phyloP scores from a whole-genome alignment of 345 rosid genomes.

The Arabidopsis suecica region DNA sequence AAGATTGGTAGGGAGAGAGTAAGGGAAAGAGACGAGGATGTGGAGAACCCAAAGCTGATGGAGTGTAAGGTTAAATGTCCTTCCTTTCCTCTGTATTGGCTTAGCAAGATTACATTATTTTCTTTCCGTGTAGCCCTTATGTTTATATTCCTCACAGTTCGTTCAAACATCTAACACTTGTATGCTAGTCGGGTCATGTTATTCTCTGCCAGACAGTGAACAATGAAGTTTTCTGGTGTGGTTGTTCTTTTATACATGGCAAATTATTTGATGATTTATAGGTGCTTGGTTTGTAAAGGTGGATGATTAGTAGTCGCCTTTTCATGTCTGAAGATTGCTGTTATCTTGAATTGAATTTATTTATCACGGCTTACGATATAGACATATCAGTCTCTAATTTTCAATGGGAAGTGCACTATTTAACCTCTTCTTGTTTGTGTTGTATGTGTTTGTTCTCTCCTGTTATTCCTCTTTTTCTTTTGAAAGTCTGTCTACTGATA shows the following conservation, averaged over 20 bases:
- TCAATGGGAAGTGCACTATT: background rate
- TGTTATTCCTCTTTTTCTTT: background rate
- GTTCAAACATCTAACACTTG: background rate
- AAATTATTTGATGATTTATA: background rate
- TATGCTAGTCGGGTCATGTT: background rate
- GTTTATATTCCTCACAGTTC: background rate
- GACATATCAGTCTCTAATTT: slow-evolving; percentile 3
- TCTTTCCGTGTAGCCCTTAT: background rate
- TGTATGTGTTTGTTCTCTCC: slow-evolving; percentile 1
- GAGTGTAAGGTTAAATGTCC: slow-evolving; percentile 81
- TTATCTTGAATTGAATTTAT: background rate
- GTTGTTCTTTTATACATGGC: slow-evolving; percentile 5
- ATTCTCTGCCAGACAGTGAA: background rate
- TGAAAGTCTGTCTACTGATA: slow-evolving; percentile 24
- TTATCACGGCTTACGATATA: background rate
- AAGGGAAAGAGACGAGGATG: slow-evolving; percentile 66
- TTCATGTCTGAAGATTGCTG: background rate
- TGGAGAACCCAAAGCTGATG: slow-evolving; percentile 60
- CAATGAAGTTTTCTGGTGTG: background rate
- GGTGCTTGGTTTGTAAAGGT: slow-evolving; percentile 17
- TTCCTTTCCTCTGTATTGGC: slow-evolving; percentile 8
- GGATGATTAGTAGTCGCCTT: background rate
- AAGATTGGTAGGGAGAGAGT: slow-evolving; percentile 68
- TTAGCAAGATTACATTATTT: background rate
- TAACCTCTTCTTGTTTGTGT: background rate